Base-by-base conservation (phyloP, 2,329 filamentous ascomycete genomes). In the Juglanconis oblonga region DNA sequence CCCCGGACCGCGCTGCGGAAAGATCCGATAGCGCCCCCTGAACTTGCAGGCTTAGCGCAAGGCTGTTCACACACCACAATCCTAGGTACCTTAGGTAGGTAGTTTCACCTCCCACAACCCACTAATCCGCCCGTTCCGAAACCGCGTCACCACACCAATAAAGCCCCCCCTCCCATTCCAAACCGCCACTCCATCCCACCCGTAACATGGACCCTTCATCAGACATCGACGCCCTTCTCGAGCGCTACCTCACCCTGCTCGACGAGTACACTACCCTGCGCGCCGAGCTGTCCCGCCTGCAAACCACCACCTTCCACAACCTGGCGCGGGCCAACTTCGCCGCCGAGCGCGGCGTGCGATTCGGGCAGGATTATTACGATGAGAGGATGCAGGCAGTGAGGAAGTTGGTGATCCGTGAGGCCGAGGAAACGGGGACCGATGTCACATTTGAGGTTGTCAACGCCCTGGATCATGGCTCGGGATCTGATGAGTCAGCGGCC, bases 301-400 rank as follows among this genome's bases (percentile, higher is more conserved):
- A 91, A 64, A 75, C 81, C 24, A 74, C 75, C 55, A 80, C 89
- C 64, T 84, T 79, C 68, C 81, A 83, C 58, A 75, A 78, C 64
- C 78, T 93, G 45, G 87, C 90, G n/a, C 83, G 89, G 59, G 90
- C 90, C 63, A 92, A 92, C 74, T 92, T 91, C 73, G 77, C 83
- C 33, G 85, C 84, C n/a, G 79, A 85, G 69, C 77, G 83, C 11
- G 83, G 87, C 36, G 71, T 85, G 63, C 79, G 85, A 47, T 92
- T 89, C 70, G 89, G 89, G 3, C 81, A 79, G 64, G 87, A 91
- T 67, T 82, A 84, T 68, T 94, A 90, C 70, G 89, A 93, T 71
- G 82, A 86, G 64, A 82, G 90, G 51, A 91, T 91, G 86, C 85
- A 86, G 69, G 87, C 88, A 3, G 73, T 72, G 29, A 75, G 82